Percentiles rank a stretch among this genome's conserved stretches.
These are phyloP conservation scores for Bryum argenteum DNA, from an alignment of 225 moss, liverwort and hornwort species.

Conservation along the genomic window DNA sequence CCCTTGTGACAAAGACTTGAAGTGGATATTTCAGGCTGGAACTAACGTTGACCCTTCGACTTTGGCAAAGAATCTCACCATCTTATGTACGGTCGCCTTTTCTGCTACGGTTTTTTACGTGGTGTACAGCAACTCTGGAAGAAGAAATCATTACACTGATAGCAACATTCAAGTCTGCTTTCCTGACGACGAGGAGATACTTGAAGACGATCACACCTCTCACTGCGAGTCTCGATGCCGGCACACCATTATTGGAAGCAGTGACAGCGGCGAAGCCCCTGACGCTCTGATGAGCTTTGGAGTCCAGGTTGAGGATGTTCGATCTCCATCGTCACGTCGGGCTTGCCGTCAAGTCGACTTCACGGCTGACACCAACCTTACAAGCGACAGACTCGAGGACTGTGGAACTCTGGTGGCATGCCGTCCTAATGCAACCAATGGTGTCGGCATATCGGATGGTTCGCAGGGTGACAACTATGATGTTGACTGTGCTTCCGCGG, in stretches of 20 bases:
- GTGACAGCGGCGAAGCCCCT: slow-evolving; percentile 8
- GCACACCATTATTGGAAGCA: slow-evolving; percentile 30
- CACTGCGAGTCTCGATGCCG: slow-evolving; percentile 28
- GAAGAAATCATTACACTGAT: slow-evolving; percentile 20
- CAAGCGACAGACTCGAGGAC: not conserved
- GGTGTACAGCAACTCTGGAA: slow-evolving; percentile 36
- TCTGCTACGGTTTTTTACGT: slow-evolving; percentile 45
- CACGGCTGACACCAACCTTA: slow-evolving; percentile 1
- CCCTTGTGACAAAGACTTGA: slow-evolving; percentile 27
- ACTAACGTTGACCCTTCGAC: slow-evolving; percentile 33
- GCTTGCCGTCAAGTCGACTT: slow-evolving; percentile 6
- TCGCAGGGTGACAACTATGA: slow-evolving; percentile 5
- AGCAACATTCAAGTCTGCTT: slow-evolving; percentile 22
- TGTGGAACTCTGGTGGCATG: not conserved
- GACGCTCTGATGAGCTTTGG: slow-evolving; percentile 25
- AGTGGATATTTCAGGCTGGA: slow-evolving; percentile 33
- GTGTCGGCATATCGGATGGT: not conserved
- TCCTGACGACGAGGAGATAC: slow-evolving; percentile 21
- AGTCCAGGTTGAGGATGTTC: slow-evolving; percentile 18
- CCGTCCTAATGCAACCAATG: slow-evolving; percentile 17
- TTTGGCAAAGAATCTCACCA: slow-evolving; percentile 41
- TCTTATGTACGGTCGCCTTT: slow-evolving; percentile 38
- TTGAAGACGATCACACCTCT: slow-evolving; percentile 33
- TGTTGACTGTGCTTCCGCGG: not conserved
- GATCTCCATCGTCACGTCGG: not conserved